Conservation (phyloP, 1,284 basidiomycete genomes). For the Afroboletus lepidellus region DNA sequence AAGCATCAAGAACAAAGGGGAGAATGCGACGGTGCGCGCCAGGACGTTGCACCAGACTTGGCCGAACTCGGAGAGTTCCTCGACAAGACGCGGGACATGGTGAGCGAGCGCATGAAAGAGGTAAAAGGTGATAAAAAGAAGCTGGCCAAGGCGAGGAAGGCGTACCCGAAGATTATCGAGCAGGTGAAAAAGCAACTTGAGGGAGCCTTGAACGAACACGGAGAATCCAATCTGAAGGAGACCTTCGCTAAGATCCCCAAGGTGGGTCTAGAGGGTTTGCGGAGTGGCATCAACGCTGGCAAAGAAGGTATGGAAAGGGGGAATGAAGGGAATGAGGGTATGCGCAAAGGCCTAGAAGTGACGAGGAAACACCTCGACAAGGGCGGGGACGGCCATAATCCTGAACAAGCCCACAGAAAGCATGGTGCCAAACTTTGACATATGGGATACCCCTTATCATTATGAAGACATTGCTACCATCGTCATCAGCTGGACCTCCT, state of each 20-base stretch:
- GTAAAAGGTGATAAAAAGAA: constrained; percentile 20
- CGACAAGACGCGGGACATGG: constrained; percentile 20
- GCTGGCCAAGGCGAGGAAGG: constrained; percentile 18
- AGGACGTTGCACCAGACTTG: constrained; percentile 4
- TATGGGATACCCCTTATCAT: constrained; percentile 3
- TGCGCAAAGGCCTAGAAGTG: constrained; percentile 6
- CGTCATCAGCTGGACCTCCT: background rate
- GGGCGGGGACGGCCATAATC: constrained; percentile 6
- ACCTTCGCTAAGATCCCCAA: constrained; percentile 9
- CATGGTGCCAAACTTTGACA: constrained; percentile 26
- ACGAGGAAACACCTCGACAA: constrained; percentile 7
- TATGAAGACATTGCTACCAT: background rate
- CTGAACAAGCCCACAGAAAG: constrained; percentile 15
- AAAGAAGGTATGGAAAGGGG: constrained; percentile 3
- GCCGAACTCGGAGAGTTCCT: constrained; percentile 13
- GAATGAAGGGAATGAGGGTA: constrained; percentile 4
- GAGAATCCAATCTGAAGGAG: constrained; percentile 6
- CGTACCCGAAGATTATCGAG: constrained; percentile 16
- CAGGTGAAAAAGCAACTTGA: constrained; percentile 17
- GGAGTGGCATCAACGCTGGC: constrained; percentile 1
- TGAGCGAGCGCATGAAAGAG: constrained; percentile 16
- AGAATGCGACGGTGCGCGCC: background rate
- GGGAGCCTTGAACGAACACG: background rate
- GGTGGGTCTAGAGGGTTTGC: constrained; percentile 3
- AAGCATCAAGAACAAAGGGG: background rate